Conservation (phyloP, 2,329 filamentous ascomycete species). For the Tolypocladium tundrense region DNA sequence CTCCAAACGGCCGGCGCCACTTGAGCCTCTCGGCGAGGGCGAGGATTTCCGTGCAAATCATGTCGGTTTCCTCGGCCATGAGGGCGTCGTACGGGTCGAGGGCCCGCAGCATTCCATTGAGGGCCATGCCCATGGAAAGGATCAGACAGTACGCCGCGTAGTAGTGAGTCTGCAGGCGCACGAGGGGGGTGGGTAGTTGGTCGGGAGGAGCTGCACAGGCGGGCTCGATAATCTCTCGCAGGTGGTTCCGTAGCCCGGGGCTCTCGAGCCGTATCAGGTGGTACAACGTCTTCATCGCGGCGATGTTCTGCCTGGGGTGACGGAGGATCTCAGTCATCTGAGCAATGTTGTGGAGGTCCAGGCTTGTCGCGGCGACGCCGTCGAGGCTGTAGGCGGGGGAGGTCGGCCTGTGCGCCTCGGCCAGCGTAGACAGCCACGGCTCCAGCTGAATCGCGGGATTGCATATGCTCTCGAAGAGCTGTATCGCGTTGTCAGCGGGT, state of each 20-base stretch:
- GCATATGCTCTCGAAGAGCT: slow-evolving; percentile 22
- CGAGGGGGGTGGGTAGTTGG: not conserved
- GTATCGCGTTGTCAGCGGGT: not conserved
- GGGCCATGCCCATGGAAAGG: slow-evolving; percentile 10
- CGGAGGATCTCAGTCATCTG: slow-evolving; percentile 10
- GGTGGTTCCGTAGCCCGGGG: slow-evolving; percentile 1
- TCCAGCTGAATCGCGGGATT: slow-evolving; percentile 14
- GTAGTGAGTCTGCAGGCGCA: slow-evolving; percentile 4
- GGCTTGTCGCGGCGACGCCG: slow-evolving; percentile 1
- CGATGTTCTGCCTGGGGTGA: slow-evolving; percentile 8
- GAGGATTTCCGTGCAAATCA: slow-evolving; percentile 12
- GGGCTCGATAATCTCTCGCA: not conserved
- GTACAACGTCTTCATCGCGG: slow-evolving; percentile 9
- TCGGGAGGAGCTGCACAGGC: not conserved
- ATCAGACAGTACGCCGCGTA: slow-evolving; percentile 9
- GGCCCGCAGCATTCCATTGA: slow-evolving; percentile 13
- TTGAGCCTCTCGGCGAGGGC: slow-evolving; percentile 10
- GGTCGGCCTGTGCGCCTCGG: not conserved
- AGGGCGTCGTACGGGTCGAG: slow-evolving; percentile 6
- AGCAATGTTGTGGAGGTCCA: slow-evolving; percentile 6
- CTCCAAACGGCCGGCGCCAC: slow-evolving; percentile 15
- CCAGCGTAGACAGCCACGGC: slow-evolving; percentile 10
- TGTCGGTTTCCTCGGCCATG: slow-evolving; percentile 8
- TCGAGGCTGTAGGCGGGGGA: not conserved
- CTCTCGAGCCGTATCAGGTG: slow-evolving; percentile 8